Evolutionary conservation across 148 eudicot species (phyloP).

Genomic region (Mesembryanthemum crystallinum): DNA sequence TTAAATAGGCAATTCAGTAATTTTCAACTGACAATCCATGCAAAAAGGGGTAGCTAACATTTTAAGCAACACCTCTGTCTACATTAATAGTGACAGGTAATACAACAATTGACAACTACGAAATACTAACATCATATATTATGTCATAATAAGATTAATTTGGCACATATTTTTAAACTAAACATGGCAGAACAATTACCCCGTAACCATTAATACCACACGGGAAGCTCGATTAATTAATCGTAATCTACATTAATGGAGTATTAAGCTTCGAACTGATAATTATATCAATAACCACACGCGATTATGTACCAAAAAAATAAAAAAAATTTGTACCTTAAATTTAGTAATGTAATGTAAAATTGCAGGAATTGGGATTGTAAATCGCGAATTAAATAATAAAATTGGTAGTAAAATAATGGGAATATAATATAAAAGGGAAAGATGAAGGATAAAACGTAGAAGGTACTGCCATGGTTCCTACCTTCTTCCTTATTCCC

Average conservation of each 20-base stretch:
- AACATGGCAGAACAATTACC: slow-evolving; percentile 13
- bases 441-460: not conserved
- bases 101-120: slow-evolving; percentile 29
- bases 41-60: slow-evolving; percentile 29
- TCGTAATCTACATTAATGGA: not conserved
- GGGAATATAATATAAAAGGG: not conserved
- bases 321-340: too few relatives aligned
- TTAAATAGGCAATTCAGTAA: slow-evolving; percentile 24
- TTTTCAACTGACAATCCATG: slow-evolving; percentile 23
- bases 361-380: slow-evolving; percentile 24
- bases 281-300: slow-evolving; percentile 19
- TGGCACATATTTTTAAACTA: slow-evolving; percentile 13
- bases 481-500: slow-evolving; percentile 29
- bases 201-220: slow-evolving; percentile 27
- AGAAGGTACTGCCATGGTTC: slow-evolving; percentile 30
- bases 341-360: not conserved
- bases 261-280: not conserved
- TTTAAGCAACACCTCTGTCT: slow-evolving; percentile 28
- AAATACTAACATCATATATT: not conserved
- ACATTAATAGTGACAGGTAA: slow-evolving; percentile 28
- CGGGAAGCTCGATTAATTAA: slow-evolving; percentile 20
- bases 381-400: not conserved
- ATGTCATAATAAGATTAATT: slow-evolving; percentile 11
- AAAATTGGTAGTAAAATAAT: too few relatives aligned
- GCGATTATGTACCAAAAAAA: slow-evolving; percentile 17